Evolutionary conservation across 441 rosid genomes (phyloP).

Genomic region (Raphanus hybrid): DNA sequence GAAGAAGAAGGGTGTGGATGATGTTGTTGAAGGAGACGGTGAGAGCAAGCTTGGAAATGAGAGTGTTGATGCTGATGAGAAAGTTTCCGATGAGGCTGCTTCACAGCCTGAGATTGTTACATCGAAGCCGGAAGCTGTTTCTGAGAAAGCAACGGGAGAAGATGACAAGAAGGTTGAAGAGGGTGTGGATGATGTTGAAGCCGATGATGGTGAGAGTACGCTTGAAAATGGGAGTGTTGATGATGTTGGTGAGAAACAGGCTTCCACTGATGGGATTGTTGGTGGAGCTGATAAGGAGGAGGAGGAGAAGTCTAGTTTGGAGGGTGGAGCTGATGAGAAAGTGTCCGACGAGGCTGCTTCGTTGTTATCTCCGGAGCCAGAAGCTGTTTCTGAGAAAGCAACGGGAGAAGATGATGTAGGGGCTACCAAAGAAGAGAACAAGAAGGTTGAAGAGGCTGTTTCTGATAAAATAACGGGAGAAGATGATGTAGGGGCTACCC

Average conservation of each 20-base stretch:
- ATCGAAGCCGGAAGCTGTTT: conserved; percentile 3
- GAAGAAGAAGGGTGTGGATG: background rate
- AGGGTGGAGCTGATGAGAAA: conserved; percentile 9
- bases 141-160: background rate
- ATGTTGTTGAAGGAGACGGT: background rate
- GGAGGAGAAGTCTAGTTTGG: background rate
- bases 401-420: background rate
- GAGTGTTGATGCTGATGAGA: background rate
- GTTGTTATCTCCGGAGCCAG: conserved; percentile 15
- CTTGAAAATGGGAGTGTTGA: background rate
- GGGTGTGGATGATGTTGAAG: too few relatives aligned
- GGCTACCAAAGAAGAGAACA: conserved; percentile 32
- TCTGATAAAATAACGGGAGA: conserved; percentile 34
- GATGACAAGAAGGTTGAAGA: background rate
- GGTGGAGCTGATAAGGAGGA: conserved; percentile 31
- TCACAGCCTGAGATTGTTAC: background rate
- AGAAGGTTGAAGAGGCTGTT: conserved; percentile 30
- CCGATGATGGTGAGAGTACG: background rate
- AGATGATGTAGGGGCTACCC: conserved; percentile 33
- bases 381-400: conserved; percentile 38
- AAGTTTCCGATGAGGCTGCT: conserved; percentile 1
- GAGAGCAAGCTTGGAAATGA: background rate
- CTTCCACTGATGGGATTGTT: background rate
- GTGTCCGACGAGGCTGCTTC: background rate
- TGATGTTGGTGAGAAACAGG: background rate